Percentiles rank a stretch among this genome's conserved stretches.
Conservation (phyloP, 2,329 filamentous ascomycete species). For the Fusarium armeniacum region DNA sequence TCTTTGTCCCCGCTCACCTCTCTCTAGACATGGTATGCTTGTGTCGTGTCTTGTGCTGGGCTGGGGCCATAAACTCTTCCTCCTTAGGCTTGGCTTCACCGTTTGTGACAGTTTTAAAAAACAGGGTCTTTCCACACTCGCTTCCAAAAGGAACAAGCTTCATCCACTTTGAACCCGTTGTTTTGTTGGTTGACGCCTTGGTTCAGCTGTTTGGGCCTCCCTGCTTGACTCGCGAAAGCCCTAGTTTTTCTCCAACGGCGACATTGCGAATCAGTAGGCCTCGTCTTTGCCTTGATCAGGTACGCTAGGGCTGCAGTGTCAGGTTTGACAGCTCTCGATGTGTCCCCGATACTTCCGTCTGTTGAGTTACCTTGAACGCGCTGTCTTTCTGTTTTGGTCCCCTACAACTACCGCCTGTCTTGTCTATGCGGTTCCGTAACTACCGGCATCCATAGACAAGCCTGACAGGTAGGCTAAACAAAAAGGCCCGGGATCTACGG, state of each 20-base stretch:
- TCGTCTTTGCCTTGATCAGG: not conserved
- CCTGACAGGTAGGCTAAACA: not conserved
- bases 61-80: constrained; percentile 19
- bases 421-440: constrained; percentile 20
- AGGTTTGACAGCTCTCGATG: constrained; percentile 26
- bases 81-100: constrained; percentile 31
- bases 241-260: constrained; percentile 7
- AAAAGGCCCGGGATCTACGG: constrained; percentile 17
- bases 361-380: not conserved
- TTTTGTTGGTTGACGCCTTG: not conserved
- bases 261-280: constrained; percentile 6
- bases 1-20: constrained; percentile 6
- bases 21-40: not conserved
- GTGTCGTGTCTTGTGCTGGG: not conserved
- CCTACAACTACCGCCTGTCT: not conserved
- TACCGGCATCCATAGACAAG: not conserved
- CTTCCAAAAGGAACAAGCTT: constrained; percentile 26
- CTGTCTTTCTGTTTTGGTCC: not conserved
- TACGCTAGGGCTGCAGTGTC: constrained; percentile 29
- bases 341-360: constrained; percentile 18
- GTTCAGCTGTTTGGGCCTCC: not conserved
- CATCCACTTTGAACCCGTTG: constrained; percentile 6
- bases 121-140: constrained; percentile 10
- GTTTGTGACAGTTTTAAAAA: constrained; percentile 29
- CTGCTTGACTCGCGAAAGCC: not conserved